Evolutionary conservation across 352 stramenopile genomes (phyloP), one percentile per base, ranked within the genome.

Genomic region (Plasmopara viticola): DNA sequence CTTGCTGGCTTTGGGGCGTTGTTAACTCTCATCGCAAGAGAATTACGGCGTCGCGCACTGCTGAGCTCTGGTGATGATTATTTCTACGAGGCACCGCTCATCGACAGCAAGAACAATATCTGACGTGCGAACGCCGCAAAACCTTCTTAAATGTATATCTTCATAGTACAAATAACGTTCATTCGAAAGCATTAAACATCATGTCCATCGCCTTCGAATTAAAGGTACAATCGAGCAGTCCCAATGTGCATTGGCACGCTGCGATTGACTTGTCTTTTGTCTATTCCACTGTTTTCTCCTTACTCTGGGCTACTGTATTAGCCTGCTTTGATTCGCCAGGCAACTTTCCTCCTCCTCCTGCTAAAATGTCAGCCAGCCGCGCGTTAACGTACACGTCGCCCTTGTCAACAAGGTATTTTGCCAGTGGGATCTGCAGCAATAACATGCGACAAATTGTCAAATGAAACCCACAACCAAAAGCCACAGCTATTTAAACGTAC

Each of bases 351-450:
- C 66, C 53, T 57, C 55, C 58, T 64, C 62, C 68, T 68, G 70
- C 66, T 70, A 86, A 71, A 58, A 86, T 75, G 50, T 80, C 51
- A 37, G 57, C 49, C 39, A 89, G 72, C 30, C 68, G 64, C 47
- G 63, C 56, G 58, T 87, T 89, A 44, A 68, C 60, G 48, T 75
- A 79, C 63, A 94, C 83, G 9, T 91, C 78, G 38, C 83, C 83
- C 68, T 91, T 90, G 68, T 79, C 67, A 30, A 80, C 68, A 49
- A 94, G 70, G 63, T 91, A 87, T 58, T 88, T 83, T 54, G 73
- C 78, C 58, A 90, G 54, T 39, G 70, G 75, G 25, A 88, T 64
- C 77, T 87, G 62, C 42, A 56, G 9, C 44, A 37, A 34, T 17
- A 62, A 29, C 15, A 48, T 25, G 0, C 34, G 49, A 44, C 6